phyloP scores from a whole-genome alignment of 495 filamentous ascomycete genomes.

The Hapsidospora chrysogenum region DNA sequence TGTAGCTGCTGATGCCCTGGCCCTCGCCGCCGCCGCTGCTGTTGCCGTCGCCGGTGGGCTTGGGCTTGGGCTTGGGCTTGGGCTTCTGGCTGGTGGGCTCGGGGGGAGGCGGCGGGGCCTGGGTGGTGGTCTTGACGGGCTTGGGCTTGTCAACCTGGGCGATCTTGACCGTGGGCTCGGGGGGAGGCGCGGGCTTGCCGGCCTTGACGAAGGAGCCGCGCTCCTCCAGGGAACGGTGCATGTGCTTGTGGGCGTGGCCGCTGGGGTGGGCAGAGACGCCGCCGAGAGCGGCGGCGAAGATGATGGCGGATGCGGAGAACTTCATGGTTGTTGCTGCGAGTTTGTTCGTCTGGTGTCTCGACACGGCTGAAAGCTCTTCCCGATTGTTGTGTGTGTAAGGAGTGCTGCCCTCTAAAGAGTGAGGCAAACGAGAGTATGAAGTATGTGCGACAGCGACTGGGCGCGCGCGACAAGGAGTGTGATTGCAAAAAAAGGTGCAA shows the following conservation, averaged over 20 bases:
- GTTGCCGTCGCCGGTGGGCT: background rate
- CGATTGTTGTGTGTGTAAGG: background rate
- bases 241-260: slow-evolving; percentile 1
- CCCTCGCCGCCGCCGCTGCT: background rate
- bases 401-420: too few relatives aligned
- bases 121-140: background rate
- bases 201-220: slow-evolving; percentile 1
- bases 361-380: too few relatives aligned
- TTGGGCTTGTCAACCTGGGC: too few relatives aligned
- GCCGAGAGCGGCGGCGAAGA: slow-evolving; percentile 1
- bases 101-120: background rate
- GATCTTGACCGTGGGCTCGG: background rate
- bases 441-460: too few relatives aligned
- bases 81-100: background rate
- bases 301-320: slow-evolving; percentile 1
- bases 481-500: background rate
- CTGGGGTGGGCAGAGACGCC: slow-evolving; percentile 4
- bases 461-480: background rate
- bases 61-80: background rate
- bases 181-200: background rate
- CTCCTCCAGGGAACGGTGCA: background rate
- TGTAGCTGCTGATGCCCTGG: background rate
- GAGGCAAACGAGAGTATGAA: too few relatives aligned
- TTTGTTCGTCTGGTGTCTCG: background rate
- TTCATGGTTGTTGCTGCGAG: background rate